Conservation (phyloP, 2,329 filamentous ascomycete genomes). For the Paecilomyces sp. region DNA sequence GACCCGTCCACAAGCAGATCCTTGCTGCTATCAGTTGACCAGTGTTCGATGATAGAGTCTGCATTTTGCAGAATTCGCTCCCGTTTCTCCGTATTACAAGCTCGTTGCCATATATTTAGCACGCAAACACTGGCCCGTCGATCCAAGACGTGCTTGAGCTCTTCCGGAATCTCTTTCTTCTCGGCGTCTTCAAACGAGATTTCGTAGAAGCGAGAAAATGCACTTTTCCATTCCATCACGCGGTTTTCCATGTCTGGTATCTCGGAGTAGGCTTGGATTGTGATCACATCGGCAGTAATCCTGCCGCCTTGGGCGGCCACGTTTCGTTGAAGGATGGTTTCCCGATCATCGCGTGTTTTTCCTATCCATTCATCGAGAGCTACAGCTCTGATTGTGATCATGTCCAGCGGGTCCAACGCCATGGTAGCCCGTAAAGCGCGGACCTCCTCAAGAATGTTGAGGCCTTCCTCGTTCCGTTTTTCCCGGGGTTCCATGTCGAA, state of each 20-base stretch:
- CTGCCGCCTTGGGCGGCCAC: not conserved
- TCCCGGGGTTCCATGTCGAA: too few relatives aligned
- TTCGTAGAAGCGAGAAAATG: not conserved
- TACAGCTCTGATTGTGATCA: not conserved
- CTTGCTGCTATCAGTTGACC: too few relatives aligned
- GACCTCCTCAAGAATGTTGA: too few relatives aligned
- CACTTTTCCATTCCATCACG: not conserved
- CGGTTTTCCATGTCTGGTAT: not conserved
- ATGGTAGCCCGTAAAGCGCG: too few relatives aligned
- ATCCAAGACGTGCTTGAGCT: not conserved
- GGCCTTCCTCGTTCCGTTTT: too few relatives aligned
- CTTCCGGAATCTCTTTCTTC: not conserved
- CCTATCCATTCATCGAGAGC: not conserved
- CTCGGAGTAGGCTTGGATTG: not conserved
- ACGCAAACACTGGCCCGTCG: not conserved
- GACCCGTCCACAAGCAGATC: too few relatives aligned
- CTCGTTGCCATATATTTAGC: too few relatives aligned
- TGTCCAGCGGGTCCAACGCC: not conserved
- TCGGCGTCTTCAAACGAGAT: not conserved
- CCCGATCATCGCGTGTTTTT: not conserved
- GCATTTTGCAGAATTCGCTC: not conserved
- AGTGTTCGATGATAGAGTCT: not conserved
- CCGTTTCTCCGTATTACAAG: not conserved
- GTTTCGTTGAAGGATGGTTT: not conserved
- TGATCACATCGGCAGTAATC: not conserved